Base-by-base conservation (phyloP, 2,329 filamentous ascomycete species). In the Fusarium sp. region DNA sequence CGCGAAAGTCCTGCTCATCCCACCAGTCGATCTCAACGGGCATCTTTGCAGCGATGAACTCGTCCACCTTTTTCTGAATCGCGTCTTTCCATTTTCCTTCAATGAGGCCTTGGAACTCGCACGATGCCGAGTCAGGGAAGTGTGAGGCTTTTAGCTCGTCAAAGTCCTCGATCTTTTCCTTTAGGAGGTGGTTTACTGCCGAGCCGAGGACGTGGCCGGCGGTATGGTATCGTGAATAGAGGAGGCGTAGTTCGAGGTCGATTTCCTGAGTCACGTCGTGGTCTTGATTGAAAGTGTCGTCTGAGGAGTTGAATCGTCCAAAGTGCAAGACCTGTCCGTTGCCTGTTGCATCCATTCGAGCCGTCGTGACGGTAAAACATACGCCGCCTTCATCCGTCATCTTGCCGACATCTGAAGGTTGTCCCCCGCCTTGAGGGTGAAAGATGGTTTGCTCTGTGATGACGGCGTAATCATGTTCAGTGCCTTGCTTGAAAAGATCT, bases 351-450 rank as follows among this genome's bases (percentile, higher is more conserved):
- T 85, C 84, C 78, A 83, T 86, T 57, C 90, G 87, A 20, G 88
- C 90, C 1, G 85, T 79, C 3, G 78, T 78, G 8, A 92, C 87
- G 18, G 81, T 73, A 69, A 91, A 89, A 0, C 42, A 61, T 0
- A 27, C 51, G 0, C 72, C 74, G 0, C 50, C 51, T 0, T 67
- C 60, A 16, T 71, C 67, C 0, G 78, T 79, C 67, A 93, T 90
- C 40, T 75, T 79, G 18, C 91, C 91, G 10, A 84, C 82, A 67
- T 93, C 91, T 0, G 86, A 89, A 0, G 91, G 91, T 73, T 93
- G 91, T 7, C 91, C 91, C 64, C 91, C 91, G 18, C 91, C 91
- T 77, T 93, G 91, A 0, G 89, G 87, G 67, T 93, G 89, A 78
- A 93, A 93, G 65, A 93, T 89, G n/a, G 91, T 93, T 50, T 85